Conservation (phyloP, 441 rosid species). For the Heliophila coronopifolia region DNA sequence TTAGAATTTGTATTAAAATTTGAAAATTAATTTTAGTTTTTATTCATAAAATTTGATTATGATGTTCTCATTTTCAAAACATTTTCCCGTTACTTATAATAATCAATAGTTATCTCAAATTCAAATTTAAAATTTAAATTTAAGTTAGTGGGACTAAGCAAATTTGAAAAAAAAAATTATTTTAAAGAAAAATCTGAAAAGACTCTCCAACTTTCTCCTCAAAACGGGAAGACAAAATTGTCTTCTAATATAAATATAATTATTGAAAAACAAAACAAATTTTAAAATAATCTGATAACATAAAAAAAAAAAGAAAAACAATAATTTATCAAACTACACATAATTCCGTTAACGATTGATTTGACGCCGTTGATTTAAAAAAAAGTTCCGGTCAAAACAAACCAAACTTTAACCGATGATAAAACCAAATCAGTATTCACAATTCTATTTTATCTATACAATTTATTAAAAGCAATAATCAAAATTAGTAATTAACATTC, state of each 20-base stretch:
- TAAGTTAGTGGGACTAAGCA: conserved; percentile 2
- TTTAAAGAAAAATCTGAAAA: conserved; percentile 10
- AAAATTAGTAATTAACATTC: neutral
- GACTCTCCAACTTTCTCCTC: conserved; percentile 24
- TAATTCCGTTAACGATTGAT: conserved; percentile 3
- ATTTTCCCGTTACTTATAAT: neutral
- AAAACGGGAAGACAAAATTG: conserved; percentile 28
- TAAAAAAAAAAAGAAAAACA: too few relatives aligned
- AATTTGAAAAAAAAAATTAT: neutral
- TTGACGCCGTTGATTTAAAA: conserved; percentile 11
- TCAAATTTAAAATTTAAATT: conserved; percentile 21
- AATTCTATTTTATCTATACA: neutral
- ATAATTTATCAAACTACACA: too few relatives aligned
- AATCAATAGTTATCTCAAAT: neutral
- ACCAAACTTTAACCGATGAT: conserved; percentile 11
- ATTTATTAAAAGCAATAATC: neutral
- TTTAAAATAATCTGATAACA: conserved; percentile 6
- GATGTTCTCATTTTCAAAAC: neutral
- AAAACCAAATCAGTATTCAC: neutral
- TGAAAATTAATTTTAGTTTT: neutral
- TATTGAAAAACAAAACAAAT: neutral
- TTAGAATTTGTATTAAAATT: neutral
- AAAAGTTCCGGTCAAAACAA: neutral
- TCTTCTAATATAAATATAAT: conserved; percentile 9
- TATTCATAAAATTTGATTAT: neutral